Conservation (phyloP, 1,139 yeast genomes). For the Hemisphaericaspora xylanilytica region DNA sequence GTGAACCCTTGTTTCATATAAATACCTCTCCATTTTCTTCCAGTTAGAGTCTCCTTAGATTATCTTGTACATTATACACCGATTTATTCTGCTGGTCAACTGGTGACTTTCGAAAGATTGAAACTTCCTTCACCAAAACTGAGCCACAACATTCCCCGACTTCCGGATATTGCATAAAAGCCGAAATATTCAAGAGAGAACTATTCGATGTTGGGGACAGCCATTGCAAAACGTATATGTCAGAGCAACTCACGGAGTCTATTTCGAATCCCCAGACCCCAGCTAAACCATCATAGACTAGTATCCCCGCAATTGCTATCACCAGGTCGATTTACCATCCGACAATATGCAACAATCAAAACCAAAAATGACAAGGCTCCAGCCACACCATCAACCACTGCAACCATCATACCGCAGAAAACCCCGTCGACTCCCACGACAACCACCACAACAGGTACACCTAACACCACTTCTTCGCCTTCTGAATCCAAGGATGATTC, state of each 20-base stretch:
- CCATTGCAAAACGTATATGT: not conserved
- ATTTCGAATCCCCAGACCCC: not conserved
- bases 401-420: not conserved
- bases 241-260: not conserved
- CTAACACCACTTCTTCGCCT: too few relatives aligned
- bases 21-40: not conserved
- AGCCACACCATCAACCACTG: too few relatives aligned
- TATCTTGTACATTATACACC: too few relatives aligned
- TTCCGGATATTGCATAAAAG: not conserved
- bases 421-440: not conserved
- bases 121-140: too few relatives aligned
- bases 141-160: not conserved
- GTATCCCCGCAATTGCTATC: not conserved
- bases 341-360: not conserved
- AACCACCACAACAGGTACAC: not conserved
- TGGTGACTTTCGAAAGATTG: too few relatives aligned
- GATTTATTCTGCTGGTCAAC: too few relatives aligned
- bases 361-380: not conserved
- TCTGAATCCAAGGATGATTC: conserved; percentile 2
- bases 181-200: not conserved
- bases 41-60: not conserved
- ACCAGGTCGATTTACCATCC: not conserved
- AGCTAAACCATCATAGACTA: not conserved
- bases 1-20: too few relatives aligned
- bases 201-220: not conserved